phyloP scores from a whole-genome alignment of 306 rosid genomes.

The Boehmeria nivea region DNA sequence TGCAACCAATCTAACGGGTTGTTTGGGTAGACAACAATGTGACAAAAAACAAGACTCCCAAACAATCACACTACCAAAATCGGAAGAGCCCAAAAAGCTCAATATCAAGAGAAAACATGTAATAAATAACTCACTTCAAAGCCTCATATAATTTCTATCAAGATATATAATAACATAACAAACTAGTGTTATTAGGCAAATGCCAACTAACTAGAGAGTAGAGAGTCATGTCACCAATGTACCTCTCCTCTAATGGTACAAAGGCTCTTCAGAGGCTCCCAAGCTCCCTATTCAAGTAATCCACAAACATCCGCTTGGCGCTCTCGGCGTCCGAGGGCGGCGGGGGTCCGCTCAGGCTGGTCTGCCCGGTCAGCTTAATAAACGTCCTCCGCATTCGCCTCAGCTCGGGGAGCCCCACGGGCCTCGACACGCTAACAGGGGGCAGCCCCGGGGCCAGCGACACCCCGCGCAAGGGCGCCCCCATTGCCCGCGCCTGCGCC shows the following conservation, averaged over 20 bases:
- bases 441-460: slow-evolving; percentile 68
- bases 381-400: slow-evolving; percentile 76
- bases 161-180: no score
- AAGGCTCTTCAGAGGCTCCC: slow-evolving; percentile 48
- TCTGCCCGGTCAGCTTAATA: slow-evolving; percentile 83
- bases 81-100: no score
- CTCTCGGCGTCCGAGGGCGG: slow-evolving; percentile 84
- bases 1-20: no score
- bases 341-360: slow-evolving; percentile 83
- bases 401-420: slow-evolving; percentile 84
- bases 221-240: no score
- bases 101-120: no score
- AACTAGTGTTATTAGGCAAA: no score
- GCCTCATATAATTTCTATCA: no score
- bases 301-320: slow-evolving; percentile 94
- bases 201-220: no score
- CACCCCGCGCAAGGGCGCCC: slow-evolving; percentile 72
- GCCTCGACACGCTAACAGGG: slow-evolving; percentile 43
- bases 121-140: no score
- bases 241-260: neutral
- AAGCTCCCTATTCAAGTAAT: slow-evolving; percentile 90
- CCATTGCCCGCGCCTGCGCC: slow-evolving; percentile 80
- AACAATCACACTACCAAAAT: no score
- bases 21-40: no score
- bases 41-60: no score